phyloP scores from a whole-genome alignment of 495 filamentous ascomycete genomes.

The Peziza echinospora region DNA sequence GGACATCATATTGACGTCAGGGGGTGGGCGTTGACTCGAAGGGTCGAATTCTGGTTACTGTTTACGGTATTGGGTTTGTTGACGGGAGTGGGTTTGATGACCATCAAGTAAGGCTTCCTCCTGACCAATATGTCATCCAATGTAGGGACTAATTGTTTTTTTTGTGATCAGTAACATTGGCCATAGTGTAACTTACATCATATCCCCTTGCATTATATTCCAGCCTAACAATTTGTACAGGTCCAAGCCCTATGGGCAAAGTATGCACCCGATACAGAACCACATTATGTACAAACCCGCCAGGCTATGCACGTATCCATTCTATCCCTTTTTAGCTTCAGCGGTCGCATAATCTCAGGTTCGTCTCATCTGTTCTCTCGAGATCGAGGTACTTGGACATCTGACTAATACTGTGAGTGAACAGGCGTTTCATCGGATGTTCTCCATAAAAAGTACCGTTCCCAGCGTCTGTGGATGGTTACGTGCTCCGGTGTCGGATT shows the following conservation, averaged over 20 bases:
- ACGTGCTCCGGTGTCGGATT: slow-evolving; percentile 59
- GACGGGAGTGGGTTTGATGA: slow-evolving; percentile 90
- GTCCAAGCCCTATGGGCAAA: slow-evolving; percentile 28
- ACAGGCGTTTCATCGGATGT: slow-evolving; percentile 74
- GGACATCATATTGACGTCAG: slow-evolving; percentile 59
- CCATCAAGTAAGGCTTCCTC: slow-evolving; percentile 61
- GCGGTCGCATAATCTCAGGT: slow-evolving; percentile 59
- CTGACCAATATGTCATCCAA: too few species aligned
- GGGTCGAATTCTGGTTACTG: slow-evolving; percentile 72
- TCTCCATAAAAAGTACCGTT: slow-evolving; percentile 47
- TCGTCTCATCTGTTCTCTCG: slow-evolving; percentile 9
- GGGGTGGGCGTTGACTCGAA: slow-evolving; percentile 53
- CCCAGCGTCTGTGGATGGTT: slow-evolving; percentile 62
- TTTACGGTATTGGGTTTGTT: slow-evolving; percentile 70
- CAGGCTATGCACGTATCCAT: slow-evolving; percentile 90
- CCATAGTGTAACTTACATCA: slow-evolving; percentile 42
- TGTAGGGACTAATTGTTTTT: slow-evolving; percentile 1
- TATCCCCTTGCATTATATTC: slow-evolving; percentile 1
- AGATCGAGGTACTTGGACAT: background rate
- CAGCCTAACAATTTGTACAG: slow-evolving; percentile 17
- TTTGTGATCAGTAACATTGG: slow-evolving; percentile 62
- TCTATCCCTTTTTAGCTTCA: slow-evolving; percentile 64
- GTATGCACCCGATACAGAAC: slow-evolving; percentile 13
- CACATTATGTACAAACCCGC: slow-evolving; percentile 51
- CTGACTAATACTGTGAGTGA: background rate